Base-by-base conservation (phyloP, 1,139 yeast genomes). In the Kazachstania sp. region DNA sequence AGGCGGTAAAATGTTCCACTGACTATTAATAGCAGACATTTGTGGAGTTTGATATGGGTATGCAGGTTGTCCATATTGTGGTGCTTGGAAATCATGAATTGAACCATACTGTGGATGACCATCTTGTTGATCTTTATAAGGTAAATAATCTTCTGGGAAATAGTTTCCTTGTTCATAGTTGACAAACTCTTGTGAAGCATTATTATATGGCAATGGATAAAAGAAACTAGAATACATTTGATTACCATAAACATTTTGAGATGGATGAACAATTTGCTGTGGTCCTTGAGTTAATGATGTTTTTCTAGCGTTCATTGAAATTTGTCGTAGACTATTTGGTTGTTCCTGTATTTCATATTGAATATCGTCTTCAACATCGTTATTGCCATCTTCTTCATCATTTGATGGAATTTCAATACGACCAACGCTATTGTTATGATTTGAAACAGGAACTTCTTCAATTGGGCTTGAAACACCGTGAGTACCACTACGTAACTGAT, bases 71-170 rank as follows among this genome's bases (percentile, higher is more conserved):
- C 29, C 29, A 20, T 37, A 23, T 13, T 37, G 39, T 20, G 20
- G 39, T 2, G 16, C 29, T 37, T 37, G 39, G 39, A 37, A 37
- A 23, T 37, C 39, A 20, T 20, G 39, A n/a, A 37, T 23, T 11
- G 39, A 37, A 12, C 29, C 39, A 18, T 35, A 35, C 12, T 35
- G 37, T 16, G 37, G 37, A 35, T 35, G 23, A 13, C 37, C 37
- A 35, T 35, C 37, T 8, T 35, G 37, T 19, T 16, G 37, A 16
- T 34, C 39, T 13, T 19, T 23, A 16, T 34, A 35, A 23, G 44
- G 38, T 18, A 41, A 19, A 36, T 44, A 44, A 15, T 44, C 46
- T 15, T 44, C 46, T 11, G 38, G 43, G 35, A 44, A 44, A 30
- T 39, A 44, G 12, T 23, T 39, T 8, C 16, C 30, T 26, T 15